phyloP scores from a whole-genome alignment of 352 stramenopile species.

The Albugo candida region DNA sequence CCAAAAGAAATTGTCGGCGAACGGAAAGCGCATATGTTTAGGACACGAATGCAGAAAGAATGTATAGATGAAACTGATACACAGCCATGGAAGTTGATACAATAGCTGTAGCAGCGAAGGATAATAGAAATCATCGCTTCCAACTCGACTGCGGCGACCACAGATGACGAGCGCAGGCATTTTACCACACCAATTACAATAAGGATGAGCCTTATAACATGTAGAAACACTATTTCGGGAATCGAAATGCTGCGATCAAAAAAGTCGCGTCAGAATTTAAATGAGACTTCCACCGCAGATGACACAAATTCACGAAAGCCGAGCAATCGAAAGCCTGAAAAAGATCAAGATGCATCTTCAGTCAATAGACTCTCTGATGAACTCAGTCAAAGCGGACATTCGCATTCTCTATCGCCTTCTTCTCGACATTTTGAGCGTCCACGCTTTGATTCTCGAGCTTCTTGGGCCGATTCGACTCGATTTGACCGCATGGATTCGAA shows the following conservation, averaged over 20 bases:
- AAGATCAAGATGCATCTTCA: no score
- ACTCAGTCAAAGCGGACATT: no score
- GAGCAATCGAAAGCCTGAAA: no score
- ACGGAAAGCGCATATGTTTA: slow-evolving; percentile 30
- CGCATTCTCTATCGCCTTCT: slow-evolving; percentile 7
- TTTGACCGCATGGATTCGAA: slow-evolving; percentile 69
- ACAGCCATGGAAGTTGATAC: slow-evolving; percentile 33
- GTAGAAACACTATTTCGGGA: no score
- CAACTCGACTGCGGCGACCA: slow-evolving; percentile 56
- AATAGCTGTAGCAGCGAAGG: slow-evolving; percentile 53
- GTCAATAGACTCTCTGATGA: no score
- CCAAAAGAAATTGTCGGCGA: slow-evolving; percentile 49
- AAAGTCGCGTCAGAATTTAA: no score
- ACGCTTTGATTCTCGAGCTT: slow-evolving; percentile 66
- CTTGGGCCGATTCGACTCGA: slow-evolving; percentile 69
- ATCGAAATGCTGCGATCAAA: no score
- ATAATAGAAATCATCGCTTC: slow-evolving; percentile 74
- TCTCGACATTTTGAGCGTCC: slow-evolving; percentile 23
- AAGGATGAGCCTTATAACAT: no score
- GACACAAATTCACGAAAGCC: no score
- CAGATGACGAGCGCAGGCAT: slow-evolving; percentile 77
- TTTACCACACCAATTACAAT: neutral
- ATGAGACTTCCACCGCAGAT: no score
- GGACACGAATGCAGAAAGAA: slow-evolving; percentile 29
- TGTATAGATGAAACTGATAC: no score